Percentiles rank a stretch among this genome's conserved stretches.
phyloP scores from a whole-genome alignment of 768 basidiomycete species.

The Tricholoma matsutake region DNA sequence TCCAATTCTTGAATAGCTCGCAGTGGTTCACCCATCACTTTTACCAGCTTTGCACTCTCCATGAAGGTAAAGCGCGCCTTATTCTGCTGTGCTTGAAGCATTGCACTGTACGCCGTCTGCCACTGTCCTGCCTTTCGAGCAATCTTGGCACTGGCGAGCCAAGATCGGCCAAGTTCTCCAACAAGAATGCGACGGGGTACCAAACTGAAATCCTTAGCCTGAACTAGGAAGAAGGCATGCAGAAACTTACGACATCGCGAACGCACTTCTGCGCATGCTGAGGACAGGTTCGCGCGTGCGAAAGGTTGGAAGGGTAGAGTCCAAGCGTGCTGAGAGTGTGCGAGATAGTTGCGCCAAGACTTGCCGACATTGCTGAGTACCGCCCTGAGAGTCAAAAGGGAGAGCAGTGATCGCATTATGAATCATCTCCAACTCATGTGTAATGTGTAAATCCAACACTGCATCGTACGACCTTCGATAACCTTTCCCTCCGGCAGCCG shows the following conservation, averaged over 20 bases:
- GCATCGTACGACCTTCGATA: conserved; percentile 89
- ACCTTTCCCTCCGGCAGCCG: conserved; percentile 73
- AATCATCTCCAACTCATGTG: conserved; percentile 81
- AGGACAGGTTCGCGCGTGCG: conserved; percentile 84
- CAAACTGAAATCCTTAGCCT: conserved; percentile 22
- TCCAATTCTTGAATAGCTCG: conserved; percentile 88
- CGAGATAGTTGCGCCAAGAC: conserved; percentile 43
- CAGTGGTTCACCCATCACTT: conserved; percentile 73
- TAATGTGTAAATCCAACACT: conserved; percentile 77
- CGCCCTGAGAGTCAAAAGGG: conserved; percentile 36
- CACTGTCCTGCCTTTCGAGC: conserved; percentile 93
- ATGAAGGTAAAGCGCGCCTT: conserved; percentile 77
- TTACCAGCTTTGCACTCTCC: conserved; percentile 85
- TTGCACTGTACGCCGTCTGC: conserved; percentile 96
- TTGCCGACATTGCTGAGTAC: conserved; percentile 28
- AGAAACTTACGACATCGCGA: conserved; percentile 59
- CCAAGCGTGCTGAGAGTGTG: conserved; percentile 61
- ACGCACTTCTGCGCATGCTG: conserved; percentile 85
- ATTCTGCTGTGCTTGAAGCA: conserved; percentile 81
- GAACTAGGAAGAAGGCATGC: background rate
- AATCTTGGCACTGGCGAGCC: conserved; percentile 93
- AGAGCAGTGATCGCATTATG: conserved; percentile 40
- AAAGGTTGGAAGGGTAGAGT: conserved; percentile 83
- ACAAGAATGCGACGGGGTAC: conserved; percentile 38
- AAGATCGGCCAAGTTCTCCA: conserved; percentile 74